Evolutionary conservation across 192 early-diverging fungal species (phyloP).

Genomic region (Podila epicladia): DNA sequence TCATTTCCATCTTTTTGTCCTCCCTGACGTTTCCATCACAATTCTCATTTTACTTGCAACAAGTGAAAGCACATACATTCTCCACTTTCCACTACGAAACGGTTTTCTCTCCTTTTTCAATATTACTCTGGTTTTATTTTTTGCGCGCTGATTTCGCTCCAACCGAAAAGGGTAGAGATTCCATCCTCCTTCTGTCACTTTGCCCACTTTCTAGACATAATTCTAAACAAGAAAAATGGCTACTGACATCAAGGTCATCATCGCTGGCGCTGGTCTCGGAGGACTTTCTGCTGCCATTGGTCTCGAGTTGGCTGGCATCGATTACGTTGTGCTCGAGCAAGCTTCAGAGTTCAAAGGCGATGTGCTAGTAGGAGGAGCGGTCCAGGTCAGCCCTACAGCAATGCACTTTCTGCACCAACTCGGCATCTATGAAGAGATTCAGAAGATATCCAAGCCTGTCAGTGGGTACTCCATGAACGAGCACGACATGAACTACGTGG

Average conservation of each 20-base stretch:
- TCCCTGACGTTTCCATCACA: too few species aligned
- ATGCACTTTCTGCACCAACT: conserved; percentile 45
- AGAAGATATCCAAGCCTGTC: conserved; percentile 41
- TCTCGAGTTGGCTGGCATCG: conserved; percentile 45
- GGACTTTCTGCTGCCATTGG: conserved; percentile 42
- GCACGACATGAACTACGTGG: conserved; percentile 44
- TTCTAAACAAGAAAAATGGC: background rate
- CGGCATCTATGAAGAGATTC: conserved; percentile 47
- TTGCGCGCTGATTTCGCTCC: too few species aligned
- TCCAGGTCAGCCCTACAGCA: conserved; percentile 40
- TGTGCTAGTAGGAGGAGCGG: conserved; percentile 18
- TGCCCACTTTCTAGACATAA: background rate
- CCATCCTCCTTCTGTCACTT: background rate
- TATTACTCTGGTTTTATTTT: too few species aligned
- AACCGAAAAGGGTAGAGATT: too few species aligned
- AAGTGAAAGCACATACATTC: too few species aligned
- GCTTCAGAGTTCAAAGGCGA: background rate
- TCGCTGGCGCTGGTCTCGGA: conserved; percentile 48
- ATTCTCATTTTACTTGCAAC: too few species aligned
- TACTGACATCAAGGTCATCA: conserved; percentile 46
- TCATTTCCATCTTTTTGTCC: too few species aligned
- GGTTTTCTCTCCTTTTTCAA: background rate
- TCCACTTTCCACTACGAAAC: background rate
- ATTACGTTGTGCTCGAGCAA: conserved; percentile 45
- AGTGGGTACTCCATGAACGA: conserved; percentile 50